Percentiles rank a stretch among this genome's conserved stretches.
phyloP scores from a whole-genome alignment of 192 early-diverging fungal genomes.

The Linnemannia schmuckeri region DNA sequence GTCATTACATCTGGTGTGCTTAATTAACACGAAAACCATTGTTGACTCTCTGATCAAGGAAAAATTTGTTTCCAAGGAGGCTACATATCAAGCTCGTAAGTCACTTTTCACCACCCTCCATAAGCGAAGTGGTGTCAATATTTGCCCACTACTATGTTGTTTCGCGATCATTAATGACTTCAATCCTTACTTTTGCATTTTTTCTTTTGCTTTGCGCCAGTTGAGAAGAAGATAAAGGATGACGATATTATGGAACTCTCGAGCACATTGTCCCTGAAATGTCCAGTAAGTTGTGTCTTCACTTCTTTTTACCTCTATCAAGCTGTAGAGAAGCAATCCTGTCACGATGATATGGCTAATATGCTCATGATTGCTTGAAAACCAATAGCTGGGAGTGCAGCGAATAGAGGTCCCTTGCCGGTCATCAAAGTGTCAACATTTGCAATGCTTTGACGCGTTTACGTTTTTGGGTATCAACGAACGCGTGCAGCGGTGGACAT shows the following conservation, averaged over 20 bases:
- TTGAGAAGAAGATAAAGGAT: constrained; percentile 62
- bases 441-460: constrained; percentile 88
- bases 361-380: background rate
- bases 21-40: background rate
- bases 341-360: background rate
- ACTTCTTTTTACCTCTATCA: background rate
- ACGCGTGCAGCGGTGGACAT: constrained; percentile 74
- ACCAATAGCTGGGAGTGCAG: constrained; percentile 64
- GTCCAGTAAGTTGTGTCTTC: constrained; percentile 68
- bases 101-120: background rate
- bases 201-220: constrained; percentile 10
- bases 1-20: background rate
- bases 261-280: constrained; percentile 77
- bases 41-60: background rate
- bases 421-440: constrained; percentile 73
- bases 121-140: background rate
- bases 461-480: constrained; percentile 81
- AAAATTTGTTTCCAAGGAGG: background rate
- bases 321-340: background rate
- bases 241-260: constrained; percentile 75
- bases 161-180: background rate
- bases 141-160: background rate
- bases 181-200: background rate
- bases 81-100: background rate
- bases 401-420: constrained; percentile 76